Conservation (phyloP, 2,329 filamentous ascomycete genomes). For the Arachnomyces sp. region DNA sequence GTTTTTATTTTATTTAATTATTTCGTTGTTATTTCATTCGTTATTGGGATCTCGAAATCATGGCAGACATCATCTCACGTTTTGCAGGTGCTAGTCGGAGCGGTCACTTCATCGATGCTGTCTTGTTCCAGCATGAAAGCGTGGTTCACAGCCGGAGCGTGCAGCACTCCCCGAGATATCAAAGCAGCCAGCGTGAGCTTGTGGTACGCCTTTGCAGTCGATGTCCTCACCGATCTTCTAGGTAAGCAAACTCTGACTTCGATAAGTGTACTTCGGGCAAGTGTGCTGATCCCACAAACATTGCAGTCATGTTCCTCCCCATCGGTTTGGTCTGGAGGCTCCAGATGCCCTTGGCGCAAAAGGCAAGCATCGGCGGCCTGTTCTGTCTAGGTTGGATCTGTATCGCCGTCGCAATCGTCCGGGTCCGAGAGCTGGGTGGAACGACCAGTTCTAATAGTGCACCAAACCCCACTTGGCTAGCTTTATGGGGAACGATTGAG, state of each 20-base stretch:
- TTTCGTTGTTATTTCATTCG: no score
- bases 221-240: conserved; percentile 29
- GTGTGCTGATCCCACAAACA: background rate
- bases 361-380: conserved; percentile 24
- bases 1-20: background rate
- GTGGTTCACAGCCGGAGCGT: conserved; percentile 26
- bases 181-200: conserved; percentile 26
- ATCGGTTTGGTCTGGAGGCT: conserved; percentile 30
- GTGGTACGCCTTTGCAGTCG: conserved; percentile 29
- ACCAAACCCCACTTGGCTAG: conserved; percentile 28
- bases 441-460: conserved; percentile 18
- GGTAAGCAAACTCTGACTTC: conserved; percentile 16
- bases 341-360: conserved; percentile 26
- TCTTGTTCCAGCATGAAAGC: conserved; percentile 28
- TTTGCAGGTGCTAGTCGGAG: conserved; percentile 25
- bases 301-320: conserved; percentile 32
- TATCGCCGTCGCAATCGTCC: conserved; percentile 19
- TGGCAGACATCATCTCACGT: conserved; percentile 30
- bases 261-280: background rate
- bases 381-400: conserved; percentile 22
- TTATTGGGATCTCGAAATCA: conserved; percentile 26
- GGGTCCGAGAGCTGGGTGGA: conserved; percentile 26
- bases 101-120: conserved; percentile 21
- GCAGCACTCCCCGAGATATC: conserved; percentile 20
- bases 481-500: conserved; percentile 32